phyloP scores from a whole-genome alignment of 305 asterid species.

The Fraxinus albicans region DNA sequence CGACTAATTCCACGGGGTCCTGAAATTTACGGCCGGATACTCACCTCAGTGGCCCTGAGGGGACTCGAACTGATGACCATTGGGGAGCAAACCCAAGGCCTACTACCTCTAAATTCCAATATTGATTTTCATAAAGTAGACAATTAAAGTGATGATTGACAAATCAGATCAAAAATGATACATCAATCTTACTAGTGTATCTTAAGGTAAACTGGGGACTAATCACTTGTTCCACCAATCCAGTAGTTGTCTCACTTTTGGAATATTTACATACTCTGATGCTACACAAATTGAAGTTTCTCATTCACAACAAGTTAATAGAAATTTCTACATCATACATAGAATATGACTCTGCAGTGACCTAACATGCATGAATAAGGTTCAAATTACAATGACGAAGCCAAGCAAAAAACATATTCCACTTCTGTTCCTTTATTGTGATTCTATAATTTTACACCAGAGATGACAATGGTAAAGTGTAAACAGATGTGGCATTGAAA shows the following conservation, averaged over 20 bases:
- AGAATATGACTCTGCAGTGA: background rate
- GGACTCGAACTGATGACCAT: no score
- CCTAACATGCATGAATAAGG: background rate
- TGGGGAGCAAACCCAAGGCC: no score
- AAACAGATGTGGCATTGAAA: background rate
- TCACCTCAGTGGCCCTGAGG: no score
- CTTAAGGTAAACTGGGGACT: background rate
- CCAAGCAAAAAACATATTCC: background rate
- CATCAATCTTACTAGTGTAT: background rate
- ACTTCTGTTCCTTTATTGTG: background rate
- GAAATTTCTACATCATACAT: background rate
- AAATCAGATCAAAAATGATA: background rate
- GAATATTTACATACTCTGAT: background rate
- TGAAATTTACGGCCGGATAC: no score
- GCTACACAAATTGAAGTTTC: background rate
- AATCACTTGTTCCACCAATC: background rate
- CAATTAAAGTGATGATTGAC: background rate
- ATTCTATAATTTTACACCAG: background rate
- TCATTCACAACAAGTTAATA: background rate
- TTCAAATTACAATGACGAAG: background rate
- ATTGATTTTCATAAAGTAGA: background rate
- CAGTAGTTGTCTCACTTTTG: background rate
- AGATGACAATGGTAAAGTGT: background rate
- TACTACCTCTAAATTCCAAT: background rate
- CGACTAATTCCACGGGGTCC: no score